phyloP scores from a whole-genome alignment of 2,329 filamentous ascomycete species.

The Neocatenulostroma microsporum region DNA sequence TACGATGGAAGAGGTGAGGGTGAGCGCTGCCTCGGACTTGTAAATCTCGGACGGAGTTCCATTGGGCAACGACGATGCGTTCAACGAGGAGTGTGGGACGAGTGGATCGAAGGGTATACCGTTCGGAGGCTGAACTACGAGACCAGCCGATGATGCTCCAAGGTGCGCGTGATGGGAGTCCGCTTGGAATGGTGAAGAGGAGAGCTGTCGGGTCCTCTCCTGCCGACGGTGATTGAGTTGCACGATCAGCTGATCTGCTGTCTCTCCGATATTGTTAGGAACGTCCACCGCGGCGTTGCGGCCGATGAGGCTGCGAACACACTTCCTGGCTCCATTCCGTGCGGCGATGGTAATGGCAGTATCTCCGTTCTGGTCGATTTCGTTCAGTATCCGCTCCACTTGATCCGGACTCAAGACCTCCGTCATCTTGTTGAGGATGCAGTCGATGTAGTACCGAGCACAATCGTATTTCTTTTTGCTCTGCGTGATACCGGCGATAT shows the following conservation, averaged over 20 bases:
- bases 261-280: conserved; percentile 70
- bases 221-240: conserved; percentile 60
- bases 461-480: conserved; percentile 81
- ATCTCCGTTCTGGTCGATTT: conserved; percentile 78
- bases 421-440: conserved; percentile 76
- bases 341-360: conserved; percentile 84
- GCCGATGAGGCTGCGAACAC: conserved; percentile 57
- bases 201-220: conserved; percentile 57
- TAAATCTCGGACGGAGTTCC: conserved; percentile 25
- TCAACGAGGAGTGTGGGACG: conserved; percentile 14
- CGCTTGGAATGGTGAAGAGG: conserved; percentile 55
- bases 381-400: conserved; percentile 70
- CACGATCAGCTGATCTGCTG: conserved; percentile 77
- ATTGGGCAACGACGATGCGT: conserved; percentile 4
- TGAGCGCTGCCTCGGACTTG: conserved; percentile 41
- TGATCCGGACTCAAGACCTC: conserved; percentile 68
- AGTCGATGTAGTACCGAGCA: conserved; percentile 88
- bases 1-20: conserved; percentile 58
- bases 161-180: conserved; percentile 4
- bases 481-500: conserved; percentile 81
- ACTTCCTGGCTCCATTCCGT: conserved; percentile 75
- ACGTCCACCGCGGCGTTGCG: conserved; percentile 79
- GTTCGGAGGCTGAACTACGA: conserved; percentile 20
- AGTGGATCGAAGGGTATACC: conserved; percentile 22
- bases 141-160: conserved; percentile 16